Evolutionary conservation across 148 eudicot species (phyloP), one percentile per base, ranked within the genome.

Genomic region (Rhododendron molle): DNA sequence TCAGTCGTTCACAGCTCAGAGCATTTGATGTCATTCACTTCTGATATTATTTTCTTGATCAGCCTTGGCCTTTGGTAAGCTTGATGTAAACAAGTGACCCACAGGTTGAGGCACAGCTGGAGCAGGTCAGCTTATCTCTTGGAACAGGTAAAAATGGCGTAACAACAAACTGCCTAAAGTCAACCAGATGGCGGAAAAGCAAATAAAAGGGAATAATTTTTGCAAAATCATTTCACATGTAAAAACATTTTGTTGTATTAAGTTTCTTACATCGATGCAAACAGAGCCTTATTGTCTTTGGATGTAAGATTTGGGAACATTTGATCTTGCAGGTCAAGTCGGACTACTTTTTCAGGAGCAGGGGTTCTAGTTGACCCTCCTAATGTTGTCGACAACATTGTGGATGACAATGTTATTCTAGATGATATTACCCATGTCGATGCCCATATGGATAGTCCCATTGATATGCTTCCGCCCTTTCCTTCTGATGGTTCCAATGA

Each of bases 261-360:
- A 69, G 26, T 69, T 69, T 12, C 74, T 69, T 69, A 69, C 5
- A 26, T 28, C 7, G 18, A 69, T 26, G 34, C 34, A 69, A 26
- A 26, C 6, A 5, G 74, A 69, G 74, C 28, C 7, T 28, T 69
- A 12, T 44, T n/a, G 82, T 69, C 50, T 72, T 46, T 46, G 49
- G 78, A 81, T 81, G 80, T 89, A 85, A 80, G 76, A 82, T 89
- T 85, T 77, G 50, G 83, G 40, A 28, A 76, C 72, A 69, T 79
- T 76, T 72, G 76, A 69, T 86, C 80, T 83, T 92, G 90, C 94
- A 95, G 99, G 93, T 95, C 97, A 36, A 96, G 98, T 88, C 91
- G 93, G 87, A 96, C 99, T 69, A 93, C 94, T 79, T 85, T 93
- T 81, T 93, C 97, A 15, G 94, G 93, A 88, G 91, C 91, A 71